These are phyloP conservation scores for Sonneratia caseolaris DNA, from an alignment of 345 rosid species.

Conservation along the genomic window DNA sequence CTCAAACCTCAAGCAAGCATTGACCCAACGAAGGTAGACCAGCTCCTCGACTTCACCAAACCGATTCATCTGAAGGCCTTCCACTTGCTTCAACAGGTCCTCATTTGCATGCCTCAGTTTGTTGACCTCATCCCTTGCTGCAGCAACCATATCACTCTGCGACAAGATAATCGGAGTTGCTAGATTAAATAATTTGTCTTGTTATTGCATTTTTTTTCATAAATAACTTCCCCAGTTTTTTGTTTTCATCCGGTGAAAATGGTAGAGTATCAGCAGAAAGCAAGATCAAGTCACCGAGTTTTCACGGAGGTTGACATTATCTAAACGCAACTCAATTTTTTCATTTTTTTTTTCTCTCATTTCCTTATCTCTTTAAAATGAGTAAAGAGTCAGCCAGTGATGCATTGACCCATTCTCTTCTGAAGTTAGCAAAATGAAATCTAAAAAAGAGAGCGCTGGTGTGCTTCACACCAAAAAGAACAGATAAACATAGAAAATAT, in stretches of 20 bases:
- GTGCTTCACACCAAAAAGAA: not conserved
- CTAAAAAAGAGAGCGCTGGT: not conserved
- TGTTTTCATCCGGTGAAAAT: not conserved
- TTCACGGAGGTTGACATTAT: not conserved
- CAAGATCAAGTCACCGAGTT: not conserved
- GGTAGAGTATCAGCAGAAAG: not conserved
- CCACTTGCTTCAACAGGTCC: conserved; percentile 87
- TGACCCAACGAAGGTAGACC: conserved; percentile 98
- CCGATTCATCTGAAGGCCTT: conserved; percentile 95
- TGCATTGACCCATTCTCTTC: not conserved
- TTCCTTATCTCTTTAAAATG: not conserved
- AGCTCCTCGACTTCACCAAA: conserved; percentile 98
- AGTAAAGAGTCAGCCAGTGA: not conserved
- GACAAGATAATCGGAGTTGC: conserved; percentile 7
- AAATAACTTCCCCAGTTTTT: not conserved
- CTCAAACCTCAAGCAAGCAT: conserved; percentile 93
- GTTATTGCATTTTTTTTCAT: not conserved
- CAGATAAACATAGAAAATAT: not conserved
- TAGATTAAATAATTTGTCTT: not conserved
- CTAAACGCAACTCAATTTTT: not conserved
- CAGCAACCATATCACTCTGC: conserved; percentile 76
- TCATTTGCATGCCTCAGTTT: conserved; percentile 70
- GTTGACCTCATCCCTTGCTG: conserved; percentile 69
- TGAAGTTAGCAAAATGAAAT: not conserved
- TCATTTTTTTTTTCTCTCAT: not conserved